phyloP scores from a whole-genome alignment of 1,139 yeast species.

The Yamadazyma sp. region DNA sequence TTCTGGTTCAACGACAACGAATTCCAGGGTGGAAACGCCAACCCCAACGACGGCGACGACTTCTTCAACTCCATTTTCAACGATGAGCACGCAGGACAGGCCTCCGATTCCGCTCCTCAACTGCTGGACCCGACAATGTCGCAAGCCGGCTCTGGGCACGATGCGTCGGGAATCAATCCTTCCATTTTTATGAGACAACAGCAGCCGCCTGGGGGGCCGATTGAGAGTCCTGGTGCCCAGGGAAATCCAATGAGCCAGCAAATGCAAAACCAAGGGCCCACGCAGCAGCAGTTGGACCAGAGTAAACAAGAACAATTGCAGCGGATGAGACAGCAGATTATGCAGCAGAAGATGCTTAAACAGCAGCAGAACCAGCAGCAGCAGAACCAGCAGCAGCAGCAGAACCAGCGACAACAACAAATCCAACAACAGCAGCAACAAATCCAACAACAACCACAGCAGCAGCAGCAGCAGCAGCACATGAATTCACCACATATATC shows the following conservation, averaged over 20 bases:
- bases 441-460: constrained; percentile 6
- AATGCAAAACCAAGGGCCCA: constrained; percentile 14
- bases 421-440: constrained; percentile 7
- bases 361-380: constrained; percentile 19
- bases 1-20: constrained; percentile 47
- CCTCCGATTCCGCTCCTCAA: constrained; percentile 8
- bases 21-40: constrained; percentile 21
- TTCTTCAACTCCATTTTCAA: constrained; percentile 40
- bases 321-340: constrained; percentile 41
- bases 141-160: constrained; percentile 3
- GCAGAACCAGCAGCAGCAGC: constrained; percentile 14
- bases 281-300: constrained; percentile 13
- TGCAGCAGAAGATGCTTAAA: constrained; percentile 39
- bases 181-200: constrained; percentile 28
- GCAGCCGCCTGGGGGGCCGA: constrained; percentile 8
- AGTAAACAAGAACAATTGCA: constrained; percentile 26
- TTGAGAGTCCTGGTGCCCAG: background rate
- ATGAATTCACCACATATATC: constrained; percentile 12
- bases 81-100: constrained; percentile 14
- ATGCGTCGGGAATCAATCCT: constrained; percentile 19
- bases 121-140: constrained; percentile 1
- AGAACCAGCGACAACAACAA: constrained; percentile 13
- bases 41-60: constrained; percentile 24
- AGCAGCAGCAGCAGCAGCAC: constrained; percentile 5
- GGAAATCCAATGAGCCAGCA: background rate